Evolutionary conservation across 768 basidiomycete genomes (phyloP).

Genomic region (Suillus ampliporus): DNA sequence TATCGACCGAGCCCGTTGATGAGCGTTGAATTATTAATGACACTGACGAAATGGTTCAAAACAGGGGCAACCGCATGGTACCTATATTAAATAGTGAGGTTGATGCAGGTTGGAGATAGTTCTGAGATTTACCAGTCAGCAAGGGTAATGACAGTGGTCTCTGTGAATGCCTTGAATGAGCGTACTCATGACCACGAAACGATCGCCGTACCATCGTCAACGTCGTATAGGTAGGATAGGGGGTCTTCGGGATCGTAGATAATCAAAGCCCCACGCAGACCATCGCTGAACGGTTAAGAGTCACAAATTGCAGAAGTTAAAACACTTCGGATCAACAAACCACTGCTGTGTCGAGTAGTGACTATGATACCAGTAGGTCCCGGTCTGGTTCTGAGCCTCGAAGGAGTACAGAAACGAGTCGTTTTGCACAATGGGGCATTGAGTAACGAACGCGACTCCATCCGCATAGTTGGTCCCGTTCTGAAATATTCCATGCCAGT

Average conservation of each 20-base stretch:
- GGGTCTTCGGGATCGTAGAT: slow-evolving; percentile 30
- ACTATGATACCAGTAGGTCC: slow-evolving; percentile 46
- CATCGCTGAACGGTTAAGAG: slow-evolving; percentile 25
- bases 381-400: slow-evolving; percentile 33
- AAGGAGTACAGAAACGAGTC: slow-evolving; percentile 45
- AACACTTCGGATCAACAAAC: not conserved
- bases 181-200: not conserved
- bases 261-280: slow-evolving; percentile 16
- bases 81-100: slow-evolving; percentile 15
- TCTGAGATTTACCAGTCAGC: slow-evolving; percentile 39
- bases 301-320: slow-evolving; percentile 30
- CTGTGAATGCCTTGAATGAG: slow-evolving; percentile 16
- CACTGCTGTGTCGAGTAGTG: slow-evolving; percentile 24
- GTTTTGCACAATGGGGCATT: slow-evolving; percentile 43
- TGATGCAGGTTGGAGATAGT: not conserved
- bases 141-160: slow-evolving; percentile 34
- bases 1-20: slow-evolving; percentile 59
- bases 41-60: slow-evolving; percentile 10
- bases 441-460: slow-evolving; percentile 44
- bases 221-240: slow-evolving; percentile 19
- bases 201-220: slow-evolving; percentile 22
- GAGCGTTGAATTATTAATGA: slow-evolving; percentile 38
- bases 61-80: slow-evolving; percentile 17
- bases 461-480: slow-evolving; percentile 28
- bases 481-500: slow-evolving; percentile 34